Evolutionary conservation across 1,139 yeast genomes (phyloP), one percentile per base, ranked within the genome.

Genomic region (Hemisphaericaspora xylofermentans): DNA sequence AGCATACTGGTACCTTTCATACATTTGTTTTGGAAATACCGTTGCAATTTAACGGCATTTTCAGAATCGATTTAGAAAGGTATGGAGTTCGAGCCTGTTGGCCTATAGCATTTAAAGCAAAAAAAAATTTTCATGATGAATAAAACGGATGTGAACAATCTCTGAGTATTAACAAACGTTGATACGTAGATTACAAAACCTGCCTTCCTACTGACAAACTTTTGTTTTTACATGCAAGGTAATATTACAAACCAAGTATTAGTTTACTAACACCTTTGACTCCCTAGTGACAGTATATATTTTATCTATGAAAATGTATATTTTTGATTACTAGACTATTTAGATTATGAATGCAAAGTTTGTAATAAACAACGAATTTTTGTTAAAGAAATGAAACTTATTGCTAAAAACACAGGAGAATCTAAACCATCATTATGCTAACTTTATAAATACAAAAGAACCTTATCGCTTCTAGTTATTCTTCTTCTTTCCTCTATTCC

Each of bases 81-180:
- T 43, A 50, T 52, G 48, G 43, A 54, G 69, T 63, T 64, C 69
- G 68, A 63, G 38, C 60, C n/a, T n/a, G n/a, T 52, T 46, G 41
- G 42, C 43, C 45, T 43, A 38, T 37, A 39, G 28, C 19, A 13
- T 18, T 34, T 19, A 33, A 34, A 38, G 28, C 43, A 43, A 54
- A 54, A 57, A 53, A 53, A 27, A 30, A 50, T 54, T 57, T 54
- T 43, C 39, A 58, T 71, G 76, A 71, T 70, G 76, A 71, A 53
- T 52, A 67, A 68, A 60, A 71, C 56, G 76, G 76, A 71, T 71
- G 76, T 71, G 77, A 71, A 71, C 77, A 71, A 71, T 71, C 76
- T 71, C 77, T 71, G 76, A 71, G 75, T 64, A 54, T 46, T 47
- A 51, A 58, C 71, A 52, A 48, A 68, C 73, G 74, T 56, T 55